Conservation (phyloP, 2,329 filamentous ascomycete genomes). For the Rachicladosporium sp. region DNA sequence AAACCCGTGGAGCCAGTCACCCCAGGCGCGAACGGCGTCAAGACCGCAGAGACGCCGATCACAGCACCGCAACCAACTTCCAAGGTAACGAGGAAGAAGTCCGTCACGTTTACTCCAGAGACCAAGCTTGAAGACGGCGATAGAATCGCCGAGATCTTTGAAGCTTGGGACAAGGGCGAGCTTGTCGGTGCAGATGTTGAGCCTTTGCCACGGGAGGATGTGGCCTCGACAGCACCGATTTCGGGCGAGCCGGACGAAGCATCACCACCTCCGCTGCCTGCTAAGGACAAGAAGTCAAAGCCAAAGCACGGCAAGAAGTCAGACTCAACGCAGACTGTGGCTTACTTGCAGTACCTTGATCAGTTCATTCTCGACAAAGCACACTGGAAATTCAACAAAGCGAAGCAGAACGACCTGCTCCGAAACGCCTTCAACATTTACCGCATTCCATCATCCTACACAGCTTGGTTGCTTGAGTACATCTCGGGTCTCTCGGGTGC, state of each 20-base stretch:
- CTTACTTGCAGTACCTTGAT: slow-evolving; percentile 63
- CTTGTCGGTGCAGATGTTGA: too few relatives aligned
- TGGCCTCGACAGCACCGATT: too few relatives aligned
- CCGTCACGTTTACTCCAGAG: slow-evolving; percentile 52
- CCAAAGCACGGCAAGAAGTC: neutral
- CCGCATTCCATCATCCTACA: slow-evolving; percentile 57
- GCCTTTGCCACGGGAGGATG: too few relatives aligned
- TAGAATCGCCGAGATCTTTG: slow-evolving; percentile 27
- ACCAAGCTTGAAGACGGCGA: slow-evolving; percentile 47
- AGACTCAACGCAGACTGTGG: slow-evolving; percentile 24
- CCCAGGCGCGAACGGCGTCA: too few relatives aligned
- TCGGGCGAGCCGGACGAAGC: too few relatives aligned
- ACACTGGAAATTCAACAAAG: slow-evolving; percentile 94
- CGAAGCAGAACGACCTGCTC: slow-evolving; percentile 71
- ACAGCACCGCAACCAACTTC: slow-evolving; percentile 3
- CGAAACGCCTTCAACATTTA: slow-evolving; percentile 67
- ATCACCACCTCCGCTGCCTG: too few relatives aligned
- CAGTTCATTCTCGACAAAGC: slow-evolving; percentile 59
- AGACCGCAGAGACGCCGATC: too few relatives aligned
- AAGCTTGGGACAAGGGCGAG: slow-evolving; percentile 29
- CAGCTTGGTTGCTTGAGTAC: slow-evolving; percentile 61
- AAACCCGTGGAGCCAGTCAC: too few relatives aligned
- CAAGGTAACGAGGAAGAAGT: slow-evolving; percentile 31
- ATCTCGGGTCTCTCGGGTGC: slow-evolving; percentile 67
- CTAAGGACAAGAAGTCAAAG: too few relatives aligned